Evolutionary conservation across 192 early-diverging fungal genomes (phyloP).

Genomic region (Dimargaris cristalligena): DNA sequence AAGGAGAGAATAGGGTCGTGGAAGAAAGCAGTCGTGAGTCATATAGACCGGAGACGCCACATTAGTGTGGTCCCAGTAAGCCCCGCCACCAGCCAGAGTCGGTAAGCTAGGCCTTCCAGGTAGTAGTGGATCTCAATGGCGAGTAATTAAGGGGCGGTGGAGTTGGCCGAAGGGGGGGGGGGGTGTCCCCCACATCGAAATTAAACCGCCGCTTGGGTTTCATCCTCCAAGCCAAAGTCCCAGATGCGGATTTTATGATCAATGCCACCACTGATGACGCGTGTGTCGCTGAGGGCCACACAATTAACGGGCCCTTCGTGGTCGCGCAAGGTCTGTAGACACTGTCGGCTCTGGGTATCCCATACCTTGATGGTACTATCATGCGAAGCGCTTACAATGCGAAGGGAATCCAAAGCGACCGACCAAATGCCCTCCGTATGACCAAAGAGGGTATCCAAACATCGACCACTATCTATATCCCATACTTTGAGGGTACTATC

Average conservation of each 20-base stretch:
- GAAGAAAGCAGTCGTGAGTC: too few relatives aligned
- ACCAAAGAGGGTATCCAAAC: conserved; percentile 58
- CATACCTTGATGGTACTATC: conserved; percentile 59
- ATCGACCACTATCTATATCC: conserved; percentile 66
- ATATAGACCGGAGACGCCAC: too few relatives aligned
- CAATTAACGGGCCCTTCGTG: conserved; percentile 61
- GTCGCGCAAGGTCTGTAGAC: conserved; percentile 43
- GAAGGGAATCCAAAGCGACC: conserved; percentile 59
- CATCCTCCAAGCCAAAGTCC: conserved; percentile 42
- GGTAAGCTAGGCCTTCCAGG: too few relatives aligned
- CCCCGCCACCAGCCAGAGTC: too few relatives aligned
- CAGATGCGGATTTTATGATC: conserved; percentile 66
- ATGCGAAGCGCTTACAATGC: conserved; percentile 46
- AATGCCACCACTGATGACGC: conserved; percentile 69
- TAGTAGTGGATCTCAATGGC: too few relatives aligned
- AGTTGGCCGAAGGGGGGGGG: too few relatives aligned
- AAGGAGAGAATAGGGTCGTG: too few relatives aligned
- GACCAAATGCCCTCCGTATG: conserved; percentile 70
- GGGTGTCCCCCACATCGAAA: too few relatives aligned
- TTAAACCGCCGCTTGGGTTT: too few relatives aligned
- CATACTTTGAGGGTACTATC: conserved; percentile 87
- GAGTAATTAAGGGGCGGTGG: too few relatives aligned
- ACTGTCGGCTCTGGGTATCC: conserved; percentile 51
- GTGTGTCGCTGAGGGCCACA: conserved; percentile 71
- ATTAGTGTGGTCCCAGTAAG: too few relatives aligned